phyloP scores from a whole-genome alignment of 257 asterid species.

The Penstemon barbatus region DNA sequence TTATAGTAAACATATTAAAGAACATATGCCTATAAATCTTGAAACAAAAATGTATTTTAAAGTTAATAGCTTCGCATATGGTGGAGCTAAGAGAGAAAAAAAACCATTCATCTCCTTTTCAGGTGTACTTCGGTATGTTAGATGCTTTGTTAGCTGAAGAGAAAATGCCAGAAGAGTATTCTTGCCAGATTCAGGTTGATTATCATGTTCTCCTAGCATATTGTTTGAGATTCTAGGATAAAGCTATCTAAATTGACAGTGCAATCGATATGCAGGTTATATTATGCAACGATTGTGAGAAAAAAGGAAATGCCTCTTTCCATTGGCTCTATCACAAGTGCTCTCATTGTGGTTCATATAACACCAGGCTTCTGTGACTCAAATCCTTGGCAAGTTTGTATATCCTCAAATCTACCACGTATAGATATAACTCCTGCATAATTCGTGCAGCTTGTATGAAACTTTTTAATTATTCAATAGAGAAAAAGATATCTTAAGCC shows the following conservation, averaged over 20 bases:
- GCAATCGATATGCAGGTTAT: conserved; percentile 52
- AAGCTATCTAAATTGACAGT: conserved; percentile 8
- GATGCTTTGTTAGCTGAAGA: conserved; percentile 81
- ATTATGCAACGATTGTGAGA: conserved; percentile 87
- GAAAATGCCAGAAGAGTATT: conserved; percentile 77
- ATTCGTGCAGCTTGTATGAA: conserved; percentile 24
- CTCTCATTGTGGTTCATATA: conserved; percentile 75
- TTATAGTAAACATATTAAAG: background rate
- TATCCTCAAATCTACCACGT: conserved; percentile 14
- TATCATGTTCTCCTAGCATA: conserved; percentile 19
- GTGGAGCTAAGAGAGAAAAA: background rate
- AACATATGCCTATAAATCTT: background rate
- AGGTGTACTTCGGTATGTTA: conserved; percentile 76
- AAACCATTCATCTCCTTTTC: conserved; percentile 27
- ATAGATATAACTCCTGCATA: conserved; percentile 20
- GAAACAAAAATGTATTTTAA: background rate
- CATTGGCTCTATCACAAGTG: conserved; percentile 91
- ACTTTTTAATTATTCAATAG: conserved; percentile 22
- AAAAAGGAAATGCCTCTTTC: conserved; percentile 65
- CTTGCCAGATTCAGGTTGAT: conserved; percentile 67
- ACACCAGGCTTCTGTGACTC: conserved; percentile 66
- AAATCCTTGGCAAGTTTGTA: conserved; percentile 26
- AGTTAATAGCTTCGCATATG: background rate
- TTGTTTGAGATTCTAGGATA: conserved; percentile 18
- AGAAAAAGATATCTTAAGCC: conserved; percentile 24